Conservation (phyloP, 2,329 filamentous ascomycete genomes). For the Pestalotiopsis sp. region DNA sequence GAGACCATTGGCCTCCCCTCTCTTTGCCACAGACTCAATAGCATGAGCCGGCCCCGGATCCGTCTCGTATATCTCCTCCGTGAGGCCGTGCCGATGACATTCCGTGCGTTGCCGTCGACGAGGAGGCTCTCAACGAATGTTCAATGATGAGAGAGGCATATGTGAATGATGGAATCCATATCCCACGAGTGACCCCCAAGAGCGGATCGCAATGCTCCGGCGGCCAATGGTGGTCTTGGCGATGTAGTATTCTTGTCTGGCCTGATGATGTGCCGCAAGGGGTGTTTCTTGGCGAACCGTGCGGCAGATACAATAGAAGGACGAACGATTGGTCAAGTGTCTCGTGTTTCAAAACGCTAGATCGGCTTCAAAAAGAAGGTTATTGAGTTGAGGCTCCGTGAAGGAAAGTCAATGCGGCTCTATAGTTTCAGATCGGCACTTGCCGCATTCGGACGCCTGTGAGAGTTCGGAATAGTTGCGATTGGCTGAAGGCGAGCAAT, state of each 20-base stretch:
- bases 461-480: conserved; percentile 5
- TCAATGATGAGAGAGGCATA: background rate
- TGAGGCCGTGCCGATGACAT: conserved; percentile 4
- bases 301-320: background rate
- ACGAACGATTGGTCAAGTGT: background rate
- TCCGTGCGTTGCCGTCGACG: background rate
- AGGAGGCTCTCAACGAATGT: background rate
- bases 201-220: background rate
- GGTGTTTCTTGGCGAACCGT: background rate
- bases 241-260: conserved; percentile 8
- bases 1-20: background rate
- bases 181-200: background rate
- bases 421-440: conserved; percentile 9
- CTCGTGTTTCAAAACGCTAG: background rate
- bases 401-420: conserved; percentile 5
- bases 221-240: conserved; percentile 1
- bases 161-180: background rate
- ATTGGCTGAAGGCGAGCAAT: background rate
- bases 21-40: background rate
- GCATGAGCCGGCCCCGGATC: conserved; percentile 12
- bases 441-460: background rate
- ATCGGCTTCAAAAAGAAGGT: background rate
- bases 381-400: background rate
- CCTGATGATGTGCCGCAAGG: conserved; percentile 14
- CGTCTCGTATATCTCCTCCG: conserved; percentile 6